A percentile compares a stretch with the other conserved stretches of the same genome.
phyloP scores from a whole-genome alignment of 2,329 filamentous ascomycete genomes.

The Fusarium mundagurra region DNA sequence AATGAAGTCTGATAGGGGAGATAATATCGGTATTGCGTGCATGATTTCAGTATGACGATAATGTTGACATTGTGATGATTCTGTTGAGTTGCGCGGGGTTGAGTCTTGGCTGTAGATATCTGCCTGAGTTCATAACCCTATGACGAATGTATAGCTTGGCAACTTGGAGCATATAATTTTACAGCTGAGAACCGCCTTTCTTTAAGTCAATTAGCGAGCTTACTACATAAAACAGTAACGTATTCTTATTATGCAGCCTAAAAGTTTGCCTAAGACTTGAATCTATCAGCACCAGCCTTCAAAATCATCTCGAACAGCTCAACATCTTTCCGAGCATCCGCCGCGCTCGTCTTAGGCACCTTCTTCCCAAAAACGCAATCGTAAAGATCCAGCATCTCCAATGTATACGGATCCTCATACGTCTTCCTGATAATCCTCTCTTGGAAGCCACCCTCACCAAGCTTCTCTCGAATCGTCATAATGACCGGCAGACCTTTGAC shows the following conservation, averaged over 20 bases:
- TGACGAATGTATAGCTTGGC: neutral
- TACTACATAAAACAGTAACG: too few species aligned
- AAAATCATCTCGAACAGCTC: constrained; percentile 39
- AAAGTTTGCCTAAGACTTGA: neutral
- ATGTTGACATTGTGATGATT: fast-evolving
- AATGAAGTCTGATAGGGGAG: neutral
- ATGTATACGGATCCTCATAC: constrained; percentile 55
- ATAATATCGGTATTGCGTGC: neutral
- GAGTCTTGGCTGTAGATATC: neutral
- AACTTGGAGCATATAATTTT: neutral
- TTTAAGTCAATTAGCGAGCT: fast-evolving
- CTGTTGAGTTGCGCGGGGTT: neutral
- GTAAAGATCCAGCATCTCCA: constrained; percentile 50
- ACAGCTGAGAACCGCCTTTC: fast-evolving
- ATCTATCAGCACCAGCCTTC: neutral
- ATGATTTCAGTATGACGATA: neutral
- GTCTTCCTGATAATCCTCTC: constrained; percentile 54
- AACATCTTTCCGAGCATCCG: constrained; percentile 45
- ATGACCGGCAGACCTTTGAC: constrained; percentile 64
- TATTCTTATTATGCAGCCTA: fast-evolving
- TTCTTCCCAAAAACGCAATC: constrained; percentile 36
- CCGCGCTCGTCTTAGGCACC: constrained; percentile 42
- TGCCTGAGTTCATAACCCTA: neutral
- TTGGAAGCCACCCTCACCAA: constrained; percentile 48
- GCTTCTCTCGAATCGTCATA: constrained; percentile 56